These are phyloP conservation scores for Amauroascus niger DNA, from an alignment of 2,329 filamentous ascomycete species.

Conservation along the genomic window DNA sequence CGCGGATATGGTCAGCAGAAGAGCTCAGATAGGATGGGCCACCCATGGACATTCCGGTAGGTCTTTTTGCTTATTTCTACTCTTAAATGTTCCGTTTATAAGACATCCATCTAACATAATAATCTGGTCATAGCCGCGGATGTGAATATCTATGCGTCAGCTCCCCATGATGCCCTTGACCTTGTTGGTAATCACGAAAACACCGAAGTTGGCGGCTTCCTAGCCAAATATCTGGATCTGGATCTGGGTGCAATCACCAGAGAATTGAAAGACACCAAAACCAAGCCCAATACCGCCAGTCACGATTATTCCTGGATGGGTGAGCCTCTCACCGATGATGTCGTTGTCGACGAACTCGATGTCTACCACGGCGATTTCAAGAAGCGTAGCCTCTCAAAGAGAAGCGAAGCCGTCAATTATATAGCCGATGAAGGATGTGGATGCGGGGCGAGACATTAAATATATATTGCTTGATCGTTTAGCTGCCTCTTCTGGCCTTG, in stretches of 20 bases:
- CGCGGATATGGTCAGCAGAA: slow-evolving; percentile 74
- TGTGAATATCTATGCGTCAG: slow-evolving; percentile 89
- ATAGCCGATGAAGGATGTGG: slow-evolving; percentile 24
- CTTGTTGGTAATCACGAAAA: slow-evolving; percentile 88
- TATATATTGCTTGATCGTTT: not conserved
- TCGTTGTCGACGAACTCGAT: slow-evolving; percentile 34
- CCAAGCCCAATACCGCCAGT: slow-evolving; percentile 9
- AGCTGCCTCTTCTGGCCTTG: not conserved
- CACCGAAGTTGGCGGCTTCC: slow-evolving; percentile 76
- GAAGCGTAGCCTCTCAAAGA: slow-evolving; percentile 17
- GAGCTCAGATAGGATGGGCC: slow-evolving; percentile 85
- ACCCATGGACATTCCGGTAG: slow-evolving; percentile 74
- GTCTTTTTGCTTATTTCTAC: slow-evolving; percentile 3
- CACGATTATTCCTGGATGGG: slow-evolving; percentile 34
- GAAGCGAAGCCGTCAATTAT: slow-evolving; percentile 22
- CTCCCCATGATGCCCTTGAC: slow-evolving; percentile 50
- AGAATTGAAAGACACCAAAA: slow-evolving; percentile 48
- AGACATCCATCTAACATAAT: not conserved
- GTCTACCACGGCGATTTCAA: slow-evolving; percentile 39
- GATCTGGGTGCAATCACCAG: slow-evolving; percentile 69
- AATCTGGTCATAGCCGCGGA: slow-evolving; percentile 55
- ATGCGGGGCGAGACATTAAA: slow-evolving; percentile 22
- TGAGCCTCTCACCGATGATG: slow-evolving; percentile 28
- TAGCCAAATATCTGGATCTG: slow-evolving; percentile 67
- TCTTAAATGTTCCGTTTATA: not conserved